Evolutionary conservation across 2,329 filamentous ascomycete genomes (phyloP), one percentile per base, ranked within the genome.

Genomic region (Thielaviopsis populi): DNA sequence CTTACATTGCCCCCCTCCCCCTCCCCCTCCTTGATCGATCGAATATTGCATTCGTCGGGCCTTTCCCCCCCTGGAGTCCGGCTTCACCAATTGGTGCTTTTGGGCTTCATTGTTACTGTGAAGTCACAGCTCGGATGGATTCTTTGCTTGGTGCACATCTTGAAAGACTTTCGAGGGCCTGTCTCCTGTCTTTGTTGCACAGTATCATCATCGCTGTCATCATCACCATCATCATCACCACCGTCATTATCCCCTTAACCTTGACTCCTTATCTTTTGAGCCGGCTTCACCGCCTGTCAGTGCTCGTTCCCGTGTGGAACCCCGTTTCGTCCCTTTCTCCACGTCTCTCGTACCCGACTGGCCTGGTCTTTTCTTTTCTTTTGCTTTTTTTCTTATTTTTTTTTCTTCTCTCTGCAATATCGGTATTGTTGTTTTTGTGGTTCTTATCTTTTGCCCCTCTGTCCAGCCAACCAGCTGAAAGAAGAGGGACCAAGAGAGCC

Each of bases 391-490:
- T 30, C 10, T 42, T 8, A n/a, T n/a, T 10, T 24, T 33, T 30
- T 60, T 19, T 59, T 30, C 10, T 42, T 8, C 41, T 30, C 41
- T 59, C 37, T 22, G 37, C 37, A 22, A 41, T 42, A 40, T 59
- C 43, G 37, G 58, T 30, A 60, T 53, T 37, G 59, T 61, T 11
- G 11, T 8, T 48, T 54, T 30, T 54, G 27, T 54, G 50, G 50
- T 33, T 46, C 59, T 46, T 61, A 19, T 48, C 42, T 37, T 15
- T 27, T 11, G 42, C 42, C 6, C n/a, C 19, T 19, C n/a, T 24
- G 17, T 37, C 17, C 59, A 61, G 43, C 59, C 59, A 30, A 61
- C n/a, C 27, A 40, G 50, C 50, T 54, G 50, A 61, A 37, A 61
- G 43, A 46, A 59, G 37, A 40, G 58, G 27, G 30, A 50, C 41